These are phyloP conservation scores for Leccinum ponderosum DNA, from an alignment of 1,284 basidiomycete genomes.

Conservation along the genomic window DNA sequence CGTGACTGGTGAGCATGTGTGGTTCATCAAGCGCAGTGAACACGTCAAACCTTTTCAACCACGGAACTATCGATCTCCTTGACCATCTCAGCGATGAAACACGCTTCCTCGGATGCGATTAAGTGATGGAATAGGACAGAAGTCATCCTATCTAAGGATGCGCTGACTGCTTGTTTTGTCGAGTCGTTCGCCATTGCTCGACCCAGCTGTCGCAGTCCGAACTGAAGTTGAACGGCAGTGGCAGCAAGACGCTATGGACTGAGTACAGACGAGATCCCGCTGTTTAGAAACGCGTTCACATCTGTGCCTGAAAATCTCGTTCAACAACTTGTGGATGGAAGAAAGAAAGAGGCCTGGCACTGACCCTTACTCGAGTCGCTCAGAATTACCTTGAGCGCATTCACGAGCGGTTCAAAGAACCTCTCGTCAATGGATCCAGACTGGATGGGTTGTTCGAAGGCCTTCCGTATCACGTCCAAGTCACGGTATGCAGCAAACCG, in stretches of 20 bases:
- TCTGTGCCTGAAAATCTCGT: conserved; percentile 35
- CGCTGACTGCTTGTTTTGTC: conserved; percentile 51
- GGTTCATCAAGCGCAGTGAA: not conserved
- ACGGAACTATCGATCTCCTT: conserved; percentile 64
- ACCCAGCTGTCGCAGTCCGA: conserved; percentile 70
- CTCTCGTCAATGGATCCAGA: conserved; percentile 49
- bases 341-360: not conserved
- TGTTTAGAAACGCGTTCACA: conserved; percentile 54
- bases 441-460: conserved; percentile 64
- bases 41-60: conserved; percentile 56
- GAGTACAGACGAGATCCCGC: conserved; percentile 62
- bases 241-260: conserved; percentile 82
- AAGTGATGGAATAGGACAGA: conserved; percentile 67
- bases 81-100: conserved; percentile 76
- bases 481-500: conserved; percentile 71
- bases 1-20: not conserved
- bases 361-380: conserved; percentile 52
- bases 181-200: conserved; percentile 59
- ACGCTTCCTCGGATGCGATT: conserved; percentile 73
- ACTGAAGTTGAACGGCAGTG: conserved; percentile 74
- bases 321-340: too few species aligned
- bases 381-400: conserved; percentile 61
- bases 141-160: conserved; percentile 62
- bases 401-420: conserved; percentile 61
- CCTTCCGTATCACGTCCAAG: conserved; percentile 62